phyloP scores from a whole-genome alignment of 2,329 filamentous ascomycete genomes.

The Furcasterigmium sp. region DNA sequence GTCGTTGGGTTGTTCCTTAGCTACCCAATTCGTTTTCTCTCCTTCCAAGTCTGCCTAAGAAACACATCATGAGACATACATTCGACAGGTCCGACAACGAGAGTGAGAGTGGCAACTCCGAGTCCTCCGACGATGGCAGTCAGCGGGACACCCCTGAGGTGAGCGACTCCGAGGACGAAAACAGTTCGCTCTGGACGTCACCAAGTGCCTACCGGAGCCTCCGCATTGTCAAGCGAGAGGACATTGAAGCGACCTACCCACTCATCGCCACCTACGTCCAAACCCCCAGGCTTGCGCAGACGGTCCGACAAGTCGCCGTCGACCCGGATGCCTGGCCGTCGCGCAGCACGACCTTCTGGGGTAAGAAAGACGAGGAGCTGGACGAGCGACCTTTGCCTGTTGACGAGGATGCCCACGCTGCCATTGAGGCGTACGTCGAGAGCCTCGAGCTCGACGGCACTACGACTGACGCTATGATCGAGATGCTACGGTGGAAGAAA shows the following conservation, averaged over 20 bases:
- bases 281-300: neutral
- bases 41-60: too few relatives aligned
- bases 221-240: neutral
- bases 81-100: too few relatives aligned
- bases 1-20: too few relatives aligned
- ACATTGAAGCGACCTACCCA: constrained; percentile 3
- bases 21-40: too few relatives aligned
- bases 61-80: too few relatives aligned
- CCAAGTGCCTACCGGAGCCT: constrained; percentile 6
- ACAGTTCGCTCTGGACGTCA: neutral
- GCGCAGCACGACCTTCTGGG: neutral
- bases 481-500: neutral
- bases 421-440: neutral
- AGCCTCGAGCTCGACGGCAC: neutral
- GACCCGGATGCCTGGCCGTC: neutral
- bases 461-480: neutral
- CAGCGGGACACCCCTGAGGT: too few relatives aligned
- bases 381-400: neutral
- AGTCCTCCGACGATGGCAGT: too few relatives aligned
- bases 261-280: constrained; percentile 1
- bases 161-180: too few relatives aligned
- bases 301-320: constrained; percentile 1
- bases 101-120: too few relatives aligned
- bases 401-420: neutral
- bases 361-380: neutral